Evolutionary conservation across 257 asterid genomes (phyloP), one percentile per base, ranked within the genome.

Genomic region (Fraxinus cuspidata): DNA sequence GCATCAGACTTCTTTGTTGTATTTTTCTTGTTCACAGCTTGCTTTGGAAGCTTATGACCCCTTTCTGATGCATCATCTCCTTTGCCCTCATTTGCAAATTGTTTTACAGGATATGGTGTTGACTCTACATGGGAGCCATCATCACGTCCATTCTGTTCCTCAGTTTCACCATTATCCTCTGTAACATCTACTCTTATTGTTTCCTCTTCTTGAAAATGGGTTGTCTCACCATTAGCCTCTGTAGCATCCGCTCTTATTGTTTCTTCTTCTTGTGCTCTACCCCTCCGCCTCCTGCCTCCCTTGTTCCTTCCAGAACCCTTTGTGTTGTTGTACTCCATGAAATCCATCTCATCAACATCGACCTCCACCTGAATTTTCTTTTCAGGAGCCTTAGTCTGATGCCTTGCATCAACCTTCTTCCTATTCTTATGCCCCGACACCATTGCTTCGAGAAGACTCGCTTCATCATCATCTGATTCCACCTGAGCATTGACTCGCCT

Each of bases 391-490:
- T 89, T 89, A 1, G 80, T 72, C 73, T 75, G 87, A 75, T 72
- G 81, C 42, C 83, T 78, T 19, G 69, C 10, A 71, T 60, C 85
- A 63, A 44, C 70, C 72, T 79, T 84, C 53, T 85, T 87, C 86
- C 83, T 79, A 76, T 78, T 87, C 86, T 84, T 88, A 64, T 67
- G 89, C 72, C 90, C 92, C 66, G 92, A 89, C 74, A 89, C 51
- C 99, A 93, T 92, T 79, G 93, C 91, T 90, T 93, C 95, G 77
- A 96, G 94, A 19, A 90, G 37, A 82, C 84, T 87, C 4, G 87
- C 83, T 78, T 93, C 97, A 58, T 92, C 93, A 29, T 89, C 94
- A 77, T 83, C 90, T 31, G 85, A 82, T 65, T 80, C 90, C 56
- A 70, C 31, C 73, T 81, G 86, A 75, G 47, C 76, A 27, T n/a